Base-by-base conservation (phyloP, 257 asterid genomes). In the Solanum rostratum region DNA sequence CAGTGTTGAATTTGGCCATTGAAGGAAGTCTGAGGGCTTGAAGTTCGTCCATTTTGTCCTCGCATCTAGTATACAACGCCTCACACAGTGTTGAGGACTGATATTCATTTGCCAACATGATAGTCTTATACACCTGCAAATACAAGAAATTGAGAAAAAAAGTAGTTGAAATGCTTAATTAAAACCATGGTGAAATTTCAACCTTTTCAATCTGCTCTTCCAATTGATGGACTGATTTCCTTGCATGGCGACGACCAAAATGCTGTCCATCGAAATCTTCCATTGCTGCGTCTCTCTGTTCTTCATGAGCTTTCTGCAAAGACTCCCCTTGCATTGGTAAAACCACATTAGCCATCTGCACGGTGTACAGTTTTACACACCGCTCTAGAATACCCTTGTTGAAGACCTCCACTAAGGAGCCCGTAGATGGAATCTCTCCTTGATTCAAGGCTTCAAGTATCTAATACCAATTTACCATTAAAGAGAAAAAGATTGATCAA, bases 361-460 rank as follows among this genome's bases (percentile, higher is more conserved):
- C 90, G 41, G 66, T 87, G 65, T 97, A 97, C 46, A 94, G 84
- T 87, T 91, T 94, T 87, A 93, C 87, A 81, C 99, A 95, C 52
- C 90, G 91, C 85, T 94, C 98, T 37, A 94, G 87, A 86, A 94
- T 94, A 70, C 92, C 95, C 91, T 97, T 97, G 86, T 97, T 97
- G 87, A 97, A 97, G 79, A 93, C 92, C 91, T 97, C 98, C 88
- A 97, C 99, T 68, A 97, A 97, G 69, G 99, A 95, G 54, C 98
- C 99, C 33, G 98, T 95, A 30, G 99, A 90, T 74, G 99, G 98
- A 88, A 97, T 97, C 88, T 97, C 99, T 88, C 98, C 99, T 92
- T 95, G 92, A 88, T 97, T 97, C 90, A 97, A 93, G 88, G 99
- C 97, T 70, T 95, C 98, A 6, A 97, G 97, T 85, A 97, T 95